These are phyloP conservation scores for Lanmaoa pseudosensibilis DNA, from an alignment of 768 basidiomycete genomes.

Conservation along the genomic window DNA sequence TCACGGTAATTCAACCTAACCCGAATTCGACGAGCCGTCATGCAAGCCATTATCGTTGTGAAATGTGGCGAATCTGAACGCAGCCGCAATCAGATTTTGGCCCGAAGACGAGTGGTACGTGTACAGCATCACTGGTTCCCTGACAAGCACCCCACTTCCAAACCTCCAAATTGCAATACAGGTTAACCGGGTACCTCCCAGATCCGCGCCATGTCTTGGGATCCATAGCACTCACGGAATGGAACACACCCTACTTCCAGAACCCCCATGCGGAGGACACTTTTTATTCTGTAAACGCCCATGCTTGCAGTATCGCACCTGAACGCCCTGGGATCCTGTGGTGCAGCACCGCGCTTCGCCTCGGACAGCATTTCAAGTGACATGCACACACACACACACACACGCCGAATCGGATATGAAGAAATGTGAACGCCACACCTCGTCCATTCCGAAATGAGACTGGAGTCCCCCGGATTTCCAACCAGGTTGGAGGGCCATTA, in stretches of 20 bases:
- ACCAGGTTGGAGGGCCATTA: neutral
- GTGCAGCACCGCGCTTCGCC: slow-evolving; percentile 13
- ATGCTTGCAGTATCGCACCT: neutral
- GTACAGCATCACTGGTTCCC: neutral
- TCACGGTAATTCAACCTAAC: slow-evolving; percentile 1
- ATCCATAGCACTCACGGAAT: neutral
- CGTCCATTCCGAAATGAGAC: neutral
- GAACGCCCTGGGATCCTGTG: slow-evolving; percentile 4
- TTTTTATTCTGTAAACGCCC: neutral
- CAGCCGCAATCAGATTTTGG: slow-evolving; percentile 1
- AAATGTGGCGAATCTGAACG: slow-evolving; percentile 7
- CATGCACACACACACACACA: neutral
- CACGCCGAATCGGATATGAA: slow-evolving; percentile 9
- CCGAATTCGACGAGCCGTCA: neutral
- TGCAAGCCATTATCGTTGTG: neutral
- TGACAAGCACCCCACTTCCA: neutral
- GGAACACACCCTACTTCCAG: neutral
- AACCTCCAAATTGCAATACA: neutral
- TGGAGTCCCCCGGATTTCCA: slow-evolving; percentile 2
- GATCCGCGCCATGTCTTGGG: slow-evolving; percentile 7
- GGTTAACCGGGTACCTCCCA: neutral
- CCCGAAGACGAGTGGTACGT: neutral
- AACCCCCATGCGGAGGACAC: neutral
- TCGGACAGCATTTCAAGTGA: slow-evolving; percentile 13
- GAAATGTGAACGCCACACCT: slow-evolving; percentile 11